Evolutionary conservation across 192 early-diverging fungal genomes (phyloP).

Genomic region (Entophlyctis luteolus): DNA sequence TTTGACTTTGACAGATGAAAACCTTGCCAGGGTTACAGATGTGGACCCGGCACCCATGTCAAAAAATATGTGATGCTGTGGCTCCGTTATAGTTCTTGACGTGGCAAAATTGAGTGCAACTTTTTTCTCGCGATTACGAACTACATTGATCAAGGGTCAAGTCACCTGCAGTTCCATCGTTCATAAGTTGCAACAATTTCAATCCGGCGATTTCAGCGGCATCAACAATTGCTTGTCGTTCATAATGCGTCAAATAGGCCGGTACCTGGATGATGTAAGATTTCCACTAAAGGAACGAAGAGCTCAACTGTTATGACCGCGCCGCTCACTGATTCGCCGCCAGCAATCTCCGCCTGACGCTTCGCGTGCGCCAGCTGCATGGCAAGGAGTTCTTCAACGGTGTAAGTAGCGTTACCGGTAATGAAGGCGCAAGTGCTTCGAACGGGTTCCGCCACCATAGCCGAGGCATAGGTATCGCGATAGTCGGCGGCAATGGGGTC

Average conservation of each 20-base stretch:
- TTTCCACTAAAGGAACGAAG: background rate
- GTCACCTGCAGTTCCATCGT: constrained; percentile 86
- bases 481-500: constrained; percentile 66
- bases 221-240: constrained; percentile 89
- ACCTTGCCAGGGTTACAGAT: constrained; percentile 78
- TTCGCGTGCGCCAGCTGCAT: constrained; percentile 89
- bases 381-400: constrained; percentile 86
- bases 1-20: constrained; percentile 60
- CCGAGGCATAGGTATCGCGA: constrained; percentile 70
- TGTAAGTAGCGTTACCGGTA: constrained; percentile 52
- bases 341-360: constrained; percentile 73
- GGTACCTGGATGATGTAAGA: constrained; percentile 75
- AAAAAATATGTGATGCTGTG: constrained; percentile 84
- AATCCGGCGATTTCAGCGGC: constrained; percentile 87
- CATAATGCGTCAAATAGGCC: constrained; percentile 81
- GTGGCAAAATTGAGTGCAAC: constrained; percentile 93
- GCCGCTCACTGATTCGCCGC: constrained; percentile 69
- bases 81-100: constrained; percentile 60
- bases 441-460: constrained; percentile 66
- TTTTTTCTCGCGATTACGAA: background rate
- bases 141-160: background rate
- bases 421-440: constrained; percentile 72
- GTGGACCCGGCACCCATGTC: constrained; percentile 98
- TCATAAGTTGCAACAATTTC: constrained; percentile 75
- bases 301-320: constrained; percentile 82